Conservation (phyloP, 2,329 filamentous ascomycete species). For the Rhytidhysteron rufulum region DNA sequence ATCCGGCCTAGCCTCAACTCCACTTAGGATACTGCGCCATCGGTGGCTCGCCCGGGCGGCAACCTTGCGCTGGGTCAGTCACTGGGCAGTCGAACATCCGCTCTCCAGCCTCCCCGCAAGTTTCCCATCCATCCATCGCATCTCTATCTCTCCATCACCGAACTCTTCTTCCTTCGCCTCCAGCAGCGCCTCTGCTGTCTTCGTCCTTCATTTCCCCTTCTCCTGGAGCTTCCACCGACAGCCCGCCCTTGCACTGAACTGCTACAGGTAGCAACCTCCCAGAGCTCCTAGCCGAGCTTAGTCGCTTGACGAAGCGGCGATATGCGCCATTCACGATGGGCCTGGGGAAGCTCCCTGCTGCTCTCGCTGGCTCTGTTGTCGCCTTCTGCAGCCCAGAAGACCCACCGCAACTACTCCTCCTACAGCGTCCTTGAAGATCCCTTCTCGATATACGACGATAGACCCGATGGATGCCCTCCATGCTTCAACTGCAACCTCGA, state of each 20-base stretch:
- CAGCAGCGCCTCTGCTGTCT: not conserved
- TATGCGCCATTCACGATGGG: slow-evolving; percentile 32
- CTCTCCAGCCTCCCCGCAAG: slow-evolving; percentile 1
- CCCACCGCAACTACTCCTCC: slow-evolving; percentile 48
- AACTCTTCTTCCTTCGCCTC: not conserved
- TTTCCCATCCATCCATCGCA: not conserved
- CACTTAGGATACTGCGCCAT: no score
- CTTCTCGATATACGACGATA: slow-evolving; percentile 67
- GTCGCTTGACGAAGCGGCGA: slow-evolving; percentile 16
- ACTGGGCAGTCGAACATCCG: no score
- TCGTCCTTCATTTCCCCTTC: not conserved
- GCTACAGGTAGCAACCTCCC: slow-evolving; percentile 6
- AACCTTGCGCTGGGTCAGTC: no score
- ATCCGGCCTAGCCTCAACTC: no score
- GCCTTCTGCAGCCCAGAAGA: slow-evolving; percentile 24
- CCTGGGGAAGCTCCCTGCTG: slow-evolving; percentile 30
- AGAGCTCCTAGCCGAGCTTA: slow-evolving; percentile 20
- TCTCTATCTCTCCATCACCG: not conserved
- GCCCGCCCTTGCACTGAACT: not conserved
- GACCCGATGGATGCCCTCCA: slow-evolving; percentile 74
- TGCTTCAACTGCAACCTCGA: slow-evolving; percentile 98
- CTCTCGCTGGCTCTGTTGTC: slow-evolving; percentile 20
- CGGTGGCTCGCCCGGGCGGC: no score
- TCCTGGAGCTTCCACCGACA: not conserved
- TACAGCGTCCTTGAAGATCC: slow-evolving; percentile 46